Base-by-base conservation (phyloP, 805 yeast species). In the Candida taoyuanica region DNA sequence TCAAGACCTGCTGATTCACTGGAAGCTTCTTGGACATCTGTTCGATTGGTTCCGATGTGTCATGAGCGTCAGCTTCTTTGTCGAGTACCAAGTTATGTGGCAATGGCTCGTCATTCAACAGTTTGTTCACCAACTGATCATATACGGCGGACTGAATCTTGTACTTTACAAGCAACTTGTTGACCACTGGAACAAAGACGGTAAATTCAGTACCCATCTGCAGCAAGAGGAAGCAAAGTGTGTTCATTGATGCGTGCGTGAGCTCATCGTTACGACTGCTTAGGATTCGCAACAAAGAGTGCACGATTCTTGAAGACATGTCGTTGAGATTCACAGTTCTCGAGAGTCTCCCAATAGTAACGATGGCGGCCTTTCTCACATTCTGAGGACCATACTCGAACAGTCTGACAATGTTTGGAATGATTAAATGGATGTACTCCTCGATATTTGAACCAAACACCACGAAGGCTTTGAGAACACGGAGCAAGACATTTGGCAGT, bases 281-380 rank as follows among this genome's bases (percentile, higher is more conserved):
- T 26, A 93, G 62, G 0, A 87, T 81, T 39, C 97, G 65, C 7
- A 89, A 62, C 11, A 93, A 60, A 1, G 97, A 91, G 50, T 91
- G 97, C 19, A 93, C 76, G 35, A 93, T 84, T 46, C 96, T 69
- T 2, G 96, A 84, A 0, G 96, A 81, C 86, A 88, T 82, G 48
- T 91, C 98, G 40, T 78, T 78, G 39, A 93, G 64, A 43, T 78
- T 73, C 4, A 91, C 81, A 27, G 69, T 73, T 48, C 77, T 79
- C 1, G 95, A 78, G 19, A 93, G 60, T 51, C 84, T 82, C 0
- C 96, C 96, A 30, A 93, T 68, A 0, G 95, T 78, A 33, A 81
- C 81, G 39, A 93, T 80, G 0, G 97, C 88, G 31, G 85, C 78
- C 40, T 72, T 74, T 39, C 86, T 67, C 24, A 91, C 68, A 13